Percentiles rank a stretch among this genome's conserved stretches.
These are phyloP conservation scores for Phoma sp. DNA, from an alignment of 2,329 filamentous ascomycete genomes.

Conservation along the genomic window DNA sequence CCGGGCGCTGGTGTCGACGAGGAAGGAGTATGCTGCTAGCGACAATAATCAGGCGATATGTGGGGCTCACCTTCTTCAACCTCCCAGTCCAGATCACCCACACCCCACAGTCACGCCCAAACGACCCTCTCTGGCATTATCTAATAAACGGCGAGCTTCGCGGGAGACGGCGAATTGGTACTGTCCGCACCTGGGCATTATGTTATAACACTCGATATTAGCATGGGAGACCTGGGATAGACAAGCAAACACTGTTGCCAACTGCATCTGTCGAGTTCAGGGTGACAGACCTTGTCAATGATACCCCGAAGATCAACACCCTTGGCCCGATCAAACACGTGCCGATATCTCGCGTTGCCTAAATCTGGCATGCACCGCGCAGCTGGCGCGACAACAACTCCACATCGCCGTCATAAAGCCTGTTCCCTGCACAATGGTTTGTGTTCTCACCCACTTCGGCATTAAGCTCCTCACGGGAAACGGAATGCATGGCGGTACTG, in stretches of 20 bases:
- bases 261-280: background rate
- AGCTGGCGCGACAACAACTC: background rate
- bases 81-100: slow-evolving; percentile 11
- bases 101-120: slow-evolving; percentile 4
- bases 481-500: background rate
- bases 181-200: background rate
- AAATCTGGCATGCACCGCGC: slow-evolving; percentile 7
- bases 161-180: background rate
- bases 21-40: background rate
- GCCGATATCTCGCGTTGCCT: background rate
- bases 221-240: background rate
- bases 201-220: background rate
- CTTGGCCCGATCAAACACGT: background rate
- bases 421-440: slow-evolving; percentile 9
- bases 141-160: background rate
- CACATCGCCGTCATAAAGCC: background rate
- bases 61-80: background rate
- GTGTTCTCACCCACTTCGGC: slow-evolving; percentile 3
- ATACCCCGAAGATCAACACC: background rate
- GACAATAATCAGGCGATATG: background rate
- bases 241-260: background rate
- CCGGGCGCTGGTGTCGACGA: background rate
- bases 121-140: background rate
- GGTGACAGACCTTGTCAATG: background rate
- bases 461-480: background rate